These are phyloP conservation scores for Hypoxylon fuscum DNA, from an alignment of 495 filamentous ascomycete genomes.

Conservation along the genomic window DNA sequence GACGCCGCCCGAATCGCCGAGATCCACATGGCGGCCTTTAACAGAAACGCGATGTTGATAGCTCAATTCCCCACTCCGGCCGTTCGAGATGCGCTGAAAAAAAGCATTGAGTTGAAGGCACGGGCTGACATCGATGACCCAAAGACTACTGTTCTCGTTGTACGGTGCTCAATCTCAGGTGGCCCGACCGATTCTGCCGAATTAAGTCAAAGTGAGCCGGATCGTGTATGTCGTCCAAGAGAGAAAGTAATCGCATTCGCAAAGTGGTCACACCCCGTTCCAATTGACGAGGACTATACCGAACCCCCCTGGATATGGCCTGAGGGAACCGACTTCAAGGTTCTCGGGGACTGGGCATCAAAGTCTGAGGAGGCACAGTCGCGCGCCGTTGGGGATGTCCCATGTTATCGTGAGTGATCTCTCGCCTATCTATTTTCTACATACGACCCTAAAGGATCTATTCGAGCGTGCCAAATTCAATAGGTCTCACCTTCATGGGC, in stretches of 20 bases:
- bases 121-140: slow-evolving; percentile 45
- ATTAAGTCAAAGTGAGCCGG: not conserved
- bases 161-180: slow-evolving; percentile 26
- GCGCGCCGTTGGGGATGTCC: slow-evolving; percentile 34
- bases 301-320: slow-evolving; percentile 47
- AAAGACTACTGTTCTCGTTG: slow-evolving; percentile 35
- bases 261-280: slow-evolving; percentile 50
- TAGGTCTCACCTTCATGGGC: slow-evolving; percentile 48
- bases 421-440: not conserved
- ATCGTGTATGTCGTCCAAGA: not conserved
- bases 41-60: slow-evolving; percentile 48
- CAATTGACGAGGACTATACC: slow-evolving; percentile 11
- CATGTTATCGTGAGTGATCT: slow-evolving; percentile 46
- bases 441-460: not conserved
- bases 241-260: slow-evolving; percentile 48
- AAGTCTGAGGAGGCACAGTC: slow-evolving; percentile 40
- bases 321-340: slow-evolving; percentile 38
- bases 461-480: not conserved
- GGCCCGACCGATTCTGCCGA: not conserved
- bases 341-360: slow-evolving; percentile 41
- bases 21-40: slow-evolving; percentile 55
- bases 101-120: slow-evolving; percentile 41
- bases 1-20: slow-evolving; percentile 51
- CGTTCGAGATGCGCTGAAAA: slow-evolving; percentile 38
- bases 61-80: slow-evolving; percentile 51